Conservation (phyloP, 2,329 filamentous ascomycete species). For the Huntiella decipiens region DNA sequence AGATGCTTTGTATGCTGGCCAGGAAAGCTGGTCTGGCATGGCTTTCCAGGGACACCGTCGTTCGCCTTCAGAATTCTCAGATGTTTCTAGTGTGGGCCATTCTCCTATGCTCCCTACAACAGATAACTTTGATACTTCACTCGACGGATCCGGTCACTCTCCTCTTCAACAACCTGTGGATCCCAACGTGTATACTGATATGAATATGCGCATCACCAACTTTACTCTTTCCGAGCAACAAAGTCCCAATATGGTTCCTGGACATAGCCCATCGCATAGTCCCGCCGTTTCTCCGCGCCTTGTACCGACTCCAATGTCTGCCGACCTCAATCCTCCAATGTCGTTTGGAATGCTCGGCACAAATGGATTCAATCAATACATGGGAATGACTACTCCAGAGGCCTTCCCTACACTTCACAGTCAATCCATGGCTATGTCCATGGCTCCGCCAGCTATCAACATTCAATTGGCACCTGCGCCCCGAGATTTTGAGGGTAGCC, state of each 20-base stretch:
- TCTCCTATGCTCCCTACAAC: slow-evolving; percentile 65
- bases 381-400: slow-evolving; percentile 18
- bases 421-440: slow-evolving; percentile 46
- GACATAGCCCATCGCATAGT: slow-evolving; percentile 63
- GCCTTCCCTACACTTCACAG: slow-evolving; percentile 31
- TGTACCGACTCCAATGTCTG: slow-evolving; percentile 25
- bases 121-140: slow-evolving; percentile 49
- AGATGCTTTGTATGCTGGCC: slow-evolving; percentile 34
- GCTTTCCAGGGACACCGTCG: slow-evolving; percentile 69
- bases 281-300: slow-evolving; percentile 47
- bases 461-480: slow-evolving; percentile 69
- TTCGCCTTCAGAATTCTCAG: slow-evolving; percentile 77
- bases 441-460: slow-evolving; percentile 87
- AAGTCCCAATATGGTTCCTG: slow-evolving; percentile 42
- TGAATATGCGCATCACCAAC: slow-evolving; percentile 39
- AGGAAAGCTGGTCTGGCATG: slow-evolving; percentile 37
- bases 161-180: slow-evolving; percentile 64
- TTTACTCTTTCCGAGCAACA: slow-evolving; percentile 62
- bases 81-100: slow-evolving; percentile 60
- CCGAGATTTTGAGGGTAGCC: slow-evolving; percentile 26
- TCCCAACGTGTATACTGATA: slow-evolving; percentile 28
- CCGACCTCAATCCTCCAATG: slow-evolving; percentile 5
- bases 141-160: slow-evolving; percentile 50
- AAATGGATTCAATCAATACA: slow-evolving; percentile 1
- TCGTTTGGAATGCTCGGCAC: slow-evolving; percentile 4